Evolutionary conservation across 1,284 basidiomycete genomes (phyloP), one percentile per base, ranked within the genome.

Genomic region (Termitomyces sp.): DNA sequence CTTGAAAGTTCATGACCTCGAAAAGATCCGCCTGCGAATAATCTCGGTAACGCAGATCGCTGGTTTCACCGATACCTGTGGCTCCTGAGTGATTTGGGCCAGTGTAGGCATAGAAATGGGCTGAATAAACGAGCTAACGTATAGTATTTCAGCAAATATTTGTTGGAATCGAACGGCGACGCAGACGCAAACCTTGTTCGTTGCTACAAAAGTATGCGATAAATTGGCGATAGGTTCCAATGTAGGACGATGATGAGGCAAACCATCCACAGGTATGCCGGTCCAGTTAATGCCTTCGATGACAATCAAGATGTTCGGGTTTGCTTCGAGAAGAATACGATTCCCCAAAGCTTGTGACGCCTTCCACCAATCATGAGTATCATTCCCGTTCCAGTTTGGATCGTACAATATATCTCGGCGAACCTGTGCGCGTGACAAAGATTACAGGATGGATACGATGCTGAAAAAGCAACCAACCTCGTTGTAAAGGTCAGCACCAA

Each of bases 231-330:
- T 53, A 34, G 58, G 56, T 31, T 60, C 58, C 24, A 58, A 34
- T 9, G 56, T 55, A 12, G 53, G 58, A 19, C 58, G 58, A 38
- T 57, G 56, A 40, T 58, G 58, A 31, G 53, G 46, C 17, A 60
- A 47, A 36, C 58, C 58, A 53, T 58, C 56, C 6, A 60, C 47
- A 39, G 58, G 56, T 46, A 60, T 47, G 1, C 56, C 58, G 10
- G 52, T 53, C 58, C 58, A 60, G 42, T 60, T 60, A 4, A 60
- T 60, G 9, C 58, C 58, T 42, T 60, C 56, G 7, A 60, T 39
- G 17, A 60, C 55, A 21, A 60, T 55, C 36, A 60, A 45, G 13
- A 58, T 54, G 21, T 60, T 24, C 4, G 56, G 56, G 28, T 60
- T 55, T 36, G 56, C 58, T 54, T 58, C 54, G 6, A 40, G 38